These are phyloP conservation scores for Agapanthus africanus DNA, from an alignment of 106 monocot genomes.

Conservation along the genomic window DNA sequence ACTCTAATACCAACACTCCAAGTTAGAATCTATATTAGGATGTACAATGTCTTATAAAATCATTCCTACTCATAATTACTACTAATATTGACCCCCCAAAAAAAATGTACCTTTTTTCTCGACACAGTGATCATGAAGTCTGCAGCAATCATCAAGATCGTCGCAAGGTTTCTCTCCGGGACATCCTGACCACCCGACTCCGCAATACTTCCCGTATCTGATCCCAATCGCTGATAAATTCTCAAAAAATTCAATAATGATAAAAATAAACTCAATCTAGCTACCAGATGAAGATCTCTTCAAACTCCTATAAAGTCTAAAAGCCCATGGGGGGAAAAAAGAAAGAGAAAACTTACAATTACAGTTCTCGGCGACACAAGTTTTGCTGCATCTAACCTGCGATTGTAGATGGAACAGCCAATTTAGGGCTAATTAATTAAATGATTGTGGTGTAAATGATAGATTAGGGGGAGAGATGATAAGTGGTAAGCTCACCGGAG, in stretches of 20 bases:
- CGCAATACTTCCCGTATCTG: conserved; percentile 82
- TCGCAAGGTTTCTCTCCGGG: conserved; percentile 90
- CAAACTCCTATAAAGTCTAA: neutral
- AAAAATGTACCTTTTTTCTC: conserved; percentile 47
- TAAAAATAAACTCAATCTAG: neutral
- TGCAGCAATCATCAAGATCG: conserved; percentile 90
- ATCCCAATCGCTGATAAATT: conserved; percentile 58
- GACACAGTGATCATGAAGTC: conserved; percentile 77
- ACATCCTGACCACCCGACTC: conserved; percentile 87
- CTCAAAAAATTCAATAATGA: neutral
- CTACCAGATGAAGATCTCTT: neutral
- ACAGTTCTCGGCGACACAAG: conserved; percentile 70
- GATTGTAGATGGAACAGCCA: no score
- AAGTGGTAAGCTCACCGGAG: no score
- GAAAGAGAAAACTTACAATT: conserved; percentile 54
- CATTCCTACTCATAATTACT: no score
- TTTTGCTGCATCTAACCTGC: conserved; percentile 58
- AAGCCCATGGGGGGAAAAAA: no score
- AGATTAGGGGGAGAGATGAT: no score
- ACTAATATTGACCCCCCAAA: no score
- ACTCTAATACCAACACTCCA: no score
- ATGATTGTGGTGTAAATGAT: no score
- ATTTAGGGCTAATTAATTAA: no score
- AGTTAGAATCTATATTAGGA: no score
- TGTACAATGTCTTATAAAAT: no score